Conservation (phyloP, 768 basidiomycete genomes). For the Trametes sanguinea region DNA sequence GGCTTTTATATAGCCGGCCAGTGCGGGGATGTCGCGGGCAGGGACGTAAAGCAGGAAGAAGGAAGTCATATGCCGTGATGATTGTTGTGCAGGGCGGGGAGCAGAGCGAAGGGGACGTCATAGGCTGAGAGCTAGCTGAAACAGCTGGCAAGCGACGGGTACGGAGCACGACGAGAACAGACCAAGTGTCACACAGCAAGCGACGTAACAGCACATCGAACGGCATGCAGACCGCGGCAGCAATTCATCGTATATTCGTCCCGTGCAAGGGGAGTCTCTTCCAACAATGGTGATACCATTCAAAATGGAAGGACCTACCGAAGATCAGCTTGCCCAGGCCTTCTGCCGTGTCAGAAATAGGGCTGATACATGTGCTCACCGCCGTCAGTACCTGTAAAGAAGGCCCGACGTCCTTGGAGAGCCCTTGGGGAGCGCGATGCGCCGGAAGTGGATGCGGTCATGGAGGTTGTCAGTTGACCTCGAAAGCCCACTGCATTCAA, state of each 20-base stretch:
- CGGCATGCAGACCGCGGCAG: not conserved
- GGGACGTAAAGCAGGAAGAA: not conserved
- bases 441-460: not conserved
- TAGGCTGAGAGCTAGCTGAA: slow-evolving; percentile 1
- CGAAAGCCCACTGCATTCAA: not conserved
- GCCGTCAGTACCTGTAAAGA: not conserved
- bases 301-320: not conserved
- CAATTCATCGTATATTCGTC: not conserved
- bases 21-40: not conserved
- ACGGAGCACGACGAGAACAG: not conserved
- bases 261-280: slow-evolving; percentile 2
- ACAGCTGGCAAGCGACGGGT: slow-evolving; percentile 3
- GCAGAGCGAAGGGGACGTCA: not conserved
- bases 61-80: slow-evolving; percentile 10
- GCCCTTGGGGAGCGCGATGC: not conserved
- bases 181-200: not conserved
- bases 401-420: not conserved
- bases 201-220: not conserved
- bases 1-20: not conserved
- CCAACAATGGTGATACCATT: not conserved
- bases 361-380: slow-evolving; percentile 3
- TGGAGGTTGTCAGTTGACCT: slow-evolving; percentile 17
- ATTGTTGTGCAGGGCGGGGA: not conserved
- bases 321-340: not conserved
- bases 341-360: not conserved